Evolutionary conservation across 2,329 filamentous ascomycete genomes (phyloP).

Genomic region (Teratosphaeria pseudoeucalypti): DNA sequence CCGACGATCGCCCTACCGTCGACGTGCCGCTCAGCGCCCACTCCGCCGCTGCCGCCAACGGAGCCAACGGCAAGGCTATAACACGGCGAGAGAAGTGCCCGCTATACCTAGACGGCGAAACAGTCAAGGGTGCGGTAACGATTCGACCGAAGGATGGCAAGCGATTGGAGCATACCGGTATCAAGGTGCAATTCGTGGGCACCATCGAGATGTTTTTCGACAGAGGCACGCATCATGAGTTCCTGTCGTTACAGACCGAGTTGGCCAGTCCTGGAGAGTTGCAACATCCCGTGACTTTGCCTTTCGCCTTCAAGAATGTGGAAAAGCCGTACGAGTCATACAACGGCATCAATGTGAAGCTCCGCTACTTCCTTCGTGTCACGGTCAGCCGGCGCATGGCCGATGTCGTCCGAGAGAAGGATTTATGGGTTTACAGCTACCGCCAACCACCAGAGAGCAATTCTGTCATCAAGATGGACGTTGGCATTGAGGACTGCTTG

Average conservation of each 20-base stretch:
- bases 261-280: slow-evolving; percentile 93
- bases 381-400: slow-evolving; percentile 95
- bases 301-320: slow-evolving; percentile 99
- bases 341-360: slow-evolving; percentile 98
- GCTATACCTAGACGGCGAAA: slow-evolving; percentile 95
- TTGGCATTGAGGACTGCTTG: slow-evolving; percentile 96
- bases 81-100: slow-evolving; percentile 82
- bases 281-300: slow-evolving; percentile 95
- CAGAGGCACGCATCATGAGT: slow-evolving; percentile 97
- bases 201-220: slow-evolving; percentile 99
- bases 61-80: neutral
- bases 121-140: slow-evolving; percentile 91
- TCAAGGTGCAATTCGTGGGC: slow-evolving; percentile 99
- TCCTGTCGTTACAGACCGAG: slow-evolving; percentile 92
- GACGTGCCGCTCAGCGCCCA: slow-evolving; percentile 92
- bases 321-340: slow-evolving; percentile 99
- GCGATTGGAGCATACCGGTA: slow-evolving; percentile 91
- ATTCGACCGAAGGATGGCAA: slow-evolving; percentile 96
- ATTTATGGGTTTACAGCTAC: slow-evolving; percentile 99
- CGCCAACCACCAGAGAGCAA: slow-evolving; percentile 97
- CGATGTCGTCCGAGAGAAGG: slow-evolving; percentile 96
- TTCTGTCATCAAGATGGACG: slow-evolving; percentile 99
- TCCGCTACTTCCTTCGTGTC: slow-evolving; percentile 95
- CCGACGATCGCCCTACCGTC: slow-evolving; percentile 86
- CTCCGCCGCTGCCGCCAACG: slow-evolving; percentile 39